These are phyloP conservation scores for Pseudoscleropodium purum DNA, from an alignment of 225 moss, liverwort and hornwort genomes.

Conservation along the genomic window DNA sequence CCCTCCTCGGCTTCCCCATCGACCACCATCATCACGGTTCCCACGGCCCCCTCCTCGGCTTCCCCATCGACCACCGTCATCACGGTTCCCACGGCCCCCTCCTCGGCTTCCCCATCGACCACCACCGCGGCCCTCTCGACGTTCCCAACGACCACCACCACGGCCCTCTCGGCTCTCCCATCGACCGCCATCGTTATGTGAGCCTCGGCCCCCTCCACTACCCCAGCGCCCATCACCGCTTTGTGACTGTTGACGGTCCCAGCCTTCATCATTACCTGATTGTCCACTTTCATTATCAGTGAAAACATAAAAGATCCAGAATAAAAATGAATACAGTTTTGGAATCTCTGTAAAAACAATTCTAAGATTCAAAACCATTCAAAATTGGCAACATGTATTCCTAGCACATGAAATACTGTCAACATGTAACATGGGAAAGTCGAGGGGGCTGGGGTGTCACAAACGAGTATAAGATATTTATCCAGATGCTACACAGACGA, in stretches of 20 bases:
- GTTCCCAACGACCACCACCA: background rate
- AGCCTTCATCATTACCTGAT: conserved; percentile 11
- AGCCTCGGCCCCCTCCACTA: background rate
- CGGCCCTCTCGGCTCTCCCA: background rate
- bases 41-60: background rate
- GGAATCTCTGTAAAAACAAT: background rate
- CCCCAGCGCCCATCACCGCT: background rate
- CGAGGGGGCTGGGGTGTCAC: background rate
- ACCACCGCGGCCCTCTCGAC: background rate
- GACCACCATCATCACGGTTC: background rate
- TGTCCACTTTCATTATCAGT: conserved; percentile 10
- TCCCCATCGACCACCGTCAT: background rate
- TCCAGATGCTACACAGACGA: background rate
- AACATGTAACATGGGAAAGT: background rate
- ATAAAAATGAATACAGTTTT: background rate
- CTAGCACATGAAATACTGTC: background rate
- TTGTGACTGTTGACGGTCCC: conserved; percentile 1
- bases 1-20: background rate
- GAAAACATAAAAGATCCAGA: background rate
- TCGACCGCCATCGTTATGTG: conserved; percentile 1
- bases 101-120: background rate
- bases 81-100: background rate
- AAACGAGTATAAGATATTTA: background rate
- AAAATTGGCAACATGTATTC: background rate
- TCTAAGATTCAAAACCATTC: background rate